Evolutionary conservation across 768 basidiomycete species (phyloP).

Genomic region (Inosperma sp.): DNA sequence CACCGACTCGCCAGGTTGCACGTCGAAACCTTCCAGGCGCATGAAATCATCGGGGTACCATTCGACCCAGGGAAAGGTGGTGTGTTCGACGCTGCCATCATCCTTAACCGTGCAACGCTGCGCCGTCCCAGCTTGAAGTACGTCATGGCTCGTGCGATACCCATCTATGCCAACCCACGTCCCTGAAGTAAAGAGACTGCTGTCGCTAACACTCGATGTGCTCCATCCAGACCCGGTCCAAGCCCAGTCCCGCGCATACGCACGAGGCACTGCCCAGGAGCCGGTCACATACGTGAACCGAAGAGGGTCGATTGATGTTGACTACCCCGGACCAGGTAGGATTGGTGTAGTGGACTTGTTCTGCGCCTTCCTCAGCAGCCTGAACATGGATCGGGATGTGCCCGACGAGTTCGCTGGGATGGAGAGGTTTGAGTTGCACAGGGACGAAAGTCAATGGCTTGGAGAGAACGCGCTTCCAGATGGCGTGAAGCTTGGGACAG

Average conservation of each 20-base stretch:
- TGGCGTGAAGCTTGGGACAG: not conserved
- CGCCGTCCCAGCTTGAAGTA: not conserved
- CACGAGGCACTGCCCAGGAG: not conserved
- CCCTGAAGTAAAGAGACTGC: not conserved
- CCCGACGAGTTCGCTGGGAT: not conserved
- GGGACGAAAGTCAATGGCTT: not conserved
- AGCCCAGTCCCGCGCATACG: not conserved
- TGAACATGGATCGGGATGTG: not conserved
- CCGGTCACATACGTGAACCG: not conserved
- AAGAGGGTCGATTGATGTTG: not conserved
- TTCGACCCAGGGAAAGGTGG: not conserved
- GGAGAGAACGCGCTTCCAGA: not conserved
- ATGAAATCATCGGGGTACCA: not conserved
- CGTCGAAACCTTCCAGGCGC: not conserved
- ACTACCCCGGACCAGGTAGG: not conserved
- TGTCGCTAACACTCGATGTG: not conserved
- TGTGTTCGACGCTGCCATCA: not conserved
- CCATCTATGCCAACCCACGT: conserved; percentile 2
- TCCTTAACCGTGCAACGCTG: not conserved
- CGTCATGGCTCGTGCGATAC: not conserved
- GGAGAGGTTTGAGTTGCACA: not conserved
- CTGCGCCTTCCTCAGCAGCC: not conserved
- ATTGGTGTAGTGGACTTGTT: no score
- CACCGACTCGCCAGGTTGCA: not conserved
- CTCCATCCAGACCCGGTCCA: not conserved